Evolutionary conservation across 176 grass and related monocot species (phyloP), one percentile per base, ranked within the genome.

Genomic region (Musa acuminata): DNA sequence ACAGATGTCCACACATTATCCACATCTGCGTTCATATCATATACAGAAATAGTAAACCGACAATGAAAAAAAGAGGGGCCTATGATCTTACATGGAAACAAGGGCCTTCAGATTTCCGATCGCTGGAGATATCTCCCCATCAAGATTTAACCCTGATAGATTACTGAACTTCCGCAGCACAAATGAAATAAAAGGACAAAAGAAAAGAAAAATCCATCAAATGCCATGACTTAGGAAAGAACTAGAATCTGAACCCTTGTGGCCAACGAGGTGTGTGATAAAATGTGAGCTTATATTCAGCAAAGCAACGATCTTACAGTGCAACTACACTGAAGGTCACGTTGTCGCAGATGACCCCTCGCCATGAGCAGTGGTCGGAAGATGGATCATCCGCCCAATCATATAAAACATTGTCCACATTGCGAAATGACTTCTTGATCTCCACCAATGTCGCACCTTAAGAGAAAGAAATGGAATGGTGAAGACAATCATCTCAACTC

Each of bases 381-480:
- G 53, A 72, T 49, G 81, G 82, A 8, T 87, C 86, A 1, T 78
- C 80, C 50, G 87, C 81, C 96, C 96, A 99, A 80, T 99, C 91
- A 76, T 94, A 99, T 75, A 99, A 76, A 54, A 87, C 81, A 70
- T 99, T 99, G 75, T 87, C 96, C 54, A 91, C 88, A 83, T 99
- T 99, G 65, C 96, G 80, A 80, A 99, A 95, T 2, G 96, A 95
- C 78, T 95, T 99, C 66, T 95, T 99, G 58, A 99, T 89, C 81
- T 99, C 88, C 65, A 91, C 55, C 76, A 99, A 73, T 78, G 87
- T 89, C 21, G 88, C 79, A 26, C 96, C 96, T 99, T 71, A 67
- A 87, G 51, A 49, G 8, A 53, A 67, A 74, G 53, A 43, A 87
- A 50, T 1, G 7, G 19, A 60, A 69, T 10, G 8, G 52, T 20